phyloP scores from a whole-genome alignment of 352 stramenopile species.

The Phytophthora sp. region DNA sequence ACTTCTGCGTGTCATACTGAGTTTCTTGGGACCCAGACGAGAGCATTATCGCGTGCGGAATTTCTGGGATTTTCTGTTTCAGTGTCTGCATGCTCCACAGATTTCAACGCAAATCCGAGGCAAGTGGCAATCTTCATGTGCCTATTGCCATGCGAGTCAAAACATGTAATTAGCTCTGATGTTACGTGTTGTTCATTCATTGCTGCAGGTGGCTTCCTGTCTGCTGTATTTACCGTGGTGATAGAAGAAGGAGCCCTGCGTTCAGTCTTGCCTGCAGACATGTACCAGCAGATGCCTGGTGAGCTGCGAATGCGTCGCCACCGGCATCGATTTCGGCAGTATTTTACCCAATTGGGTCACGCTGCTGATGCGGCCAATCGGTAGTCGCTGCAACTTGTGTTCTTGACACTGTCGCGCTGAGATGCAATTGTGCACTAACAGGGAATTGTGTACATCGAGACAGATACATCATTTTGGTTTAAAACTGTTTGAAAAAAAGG shows the following conservation, averaged over 20 bases:
- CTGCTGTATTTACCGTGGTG: conserved; percentile 39
- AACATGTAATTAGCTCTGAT: conserved; percentile 6
- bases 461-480: too few species aligned
- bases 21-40: conserved; percentile 56
- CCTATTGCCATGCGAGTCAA: not conserved
- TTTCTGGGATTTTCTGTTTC: conserved; percentile 76
- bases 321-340: conserved; percentile 68
- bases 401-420: not conserved
- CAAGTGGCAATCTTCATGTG: conserved; percentile 9
- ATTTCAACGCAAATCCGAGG: conserved; percentile 51
- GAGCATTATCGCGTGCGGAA: conserved; percentile 56
- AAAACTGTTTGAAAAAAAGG: not conserved
- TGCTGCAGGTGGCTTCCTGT: conserved; percentile 53
- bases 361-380: conserved; percentile 4
- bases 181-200: not conserved
- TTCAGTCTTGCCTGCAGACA: conserved; percentile 37
- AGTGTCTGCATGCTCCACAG: conserved; percentile 70
- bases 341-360: conserved; percentile 40
- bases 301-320: conserved; percentile 45
- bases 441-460: not conserved
- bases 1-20: conserved; percentile 53
- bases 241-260: conserved; percentile 36
- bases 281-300: conserved; percentile 42
- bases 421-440: too few species aligned
- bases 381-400: not conserved